phyloP scores from a whole-genome alignment of 805 yeast species.

The Yamadazyma philogaea region DNA sequence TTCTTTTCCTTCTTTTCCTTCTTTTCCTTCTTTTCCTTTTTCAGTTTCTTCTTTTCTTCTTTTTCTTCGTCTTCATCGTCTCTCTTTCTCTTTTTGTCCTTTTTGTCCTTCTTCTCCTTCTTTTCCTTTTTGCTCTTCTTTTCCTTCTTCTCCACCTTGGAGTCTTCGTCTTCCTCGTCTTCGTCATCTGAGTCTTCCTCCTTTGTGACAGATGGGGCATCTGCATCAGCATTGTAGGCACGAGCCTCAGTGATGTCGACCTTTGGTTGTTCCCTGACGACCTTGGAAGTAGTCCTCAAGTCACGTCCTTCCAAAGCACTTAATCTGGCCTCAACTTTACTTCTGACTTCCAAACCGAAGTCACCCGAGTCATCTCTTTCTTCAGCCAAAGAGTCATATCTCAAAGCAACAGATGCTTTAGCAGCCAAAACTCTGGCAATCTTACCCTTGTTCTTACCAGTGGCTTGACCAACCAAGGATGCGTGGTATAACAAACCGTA shows the following conservation, averaged over 20 bases:
- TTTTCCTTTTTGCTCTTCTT: slow-evolving; percentile 20
- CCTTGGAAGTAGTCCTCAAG: slow-evolving; percentile 81
- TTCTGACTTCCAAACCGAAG: slow-evolving; percentile 85
- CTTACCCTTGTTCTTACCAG: slow-evolving; percentile 98
- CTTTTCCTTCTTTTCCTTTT: slow-evolving; percentile 26
- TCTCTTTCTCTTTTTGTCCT: slow-evolving; percentile 27
- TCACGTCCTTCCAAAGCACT: slow-evolving; percentile 97
- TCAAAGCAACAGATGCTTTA: slow-evolving; percentile 93
- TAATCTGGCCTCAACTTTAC: slow-evolving; percentile 90
- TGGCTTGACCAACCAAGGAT: slow-evolving; percentile 94
- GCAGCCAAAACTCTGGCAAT: slow-evolving; percentile 98
- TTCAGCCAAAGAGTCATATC: slow-evolving; percentile 96
- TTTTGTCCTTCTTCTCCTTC: slow-evolving; percentile 20
- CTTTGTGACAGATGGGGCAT: slow-evolving; percentile 49
- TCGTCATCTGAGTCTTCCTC: slow-evolving; percentile 26
- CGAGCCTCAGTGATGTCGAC: slow-evolving; percentile 80
- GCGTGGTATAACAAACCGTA: slow-evolving; percentile 97
- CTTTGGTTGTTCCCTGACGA: slow-evolving; percentile 79
- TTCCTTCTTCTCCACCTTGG: slow-evolving; percentile 26
- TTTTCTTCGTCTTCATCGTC: slow-evolving; percentile 28
- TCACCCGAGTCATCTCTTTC: slow-evolving; percentile 96
- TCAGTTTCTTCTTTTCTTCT: slow-evolving; percentile 28
- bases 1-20: slow-evolving; percentile 16
- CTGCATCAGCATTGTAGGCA: slow-evolving; percentile 95
- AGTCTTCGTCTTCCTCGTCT: slow-evolving; percentile 25